Conservation (phyloP, 176 grass and related monocot genomes). For the Pharus latifolius region DNA sequence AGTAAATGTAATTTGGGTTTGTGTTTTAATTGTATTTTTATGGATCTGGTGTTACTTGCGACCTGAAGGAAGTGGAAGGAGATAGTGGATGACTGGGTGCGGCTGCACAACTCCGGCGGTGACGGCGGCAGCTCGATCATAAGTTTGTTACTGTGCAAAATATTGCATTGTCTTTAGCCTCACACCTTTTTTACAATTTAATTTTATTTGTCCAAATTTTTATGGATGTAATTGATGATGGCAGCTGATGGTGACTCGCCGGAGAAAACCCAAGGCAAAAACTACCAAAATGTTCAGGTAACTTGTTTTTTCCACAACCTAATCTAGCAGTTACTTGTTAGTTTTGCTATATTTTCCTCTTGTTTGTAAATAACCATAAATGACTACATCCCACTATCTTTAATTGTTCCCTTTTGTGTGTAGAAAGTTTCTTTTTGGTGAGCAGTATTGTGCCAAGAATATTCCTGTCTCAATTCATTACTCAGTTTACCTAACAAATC, state of each 20-base stretch:
- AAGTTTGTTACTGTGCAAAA: constrained; percentile 13
- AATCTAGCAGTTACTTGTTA: background rate
- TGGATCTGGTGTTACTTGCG: background rate
- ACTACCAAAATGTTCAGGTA: constrained; percentile 24
- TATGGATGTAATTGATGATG: background rate
- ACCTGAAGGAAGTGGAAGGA: constrained; percentile 76
- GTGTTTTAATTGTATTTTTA: background rate
- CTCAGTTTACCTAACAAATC: constrained; percentile 4
- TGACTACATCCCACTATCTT: background rate
- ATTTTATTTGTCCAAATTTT: background rate
- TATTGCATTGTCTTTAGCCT: background rate
- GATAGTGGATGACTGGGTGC: constrained; percentile 54
- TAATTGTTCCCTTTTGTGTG: background rate
- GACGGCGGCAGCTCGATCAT: constrained; percentile 36
- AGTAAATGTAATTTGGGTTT: background rate
- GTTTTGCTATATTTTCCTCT: background rate
- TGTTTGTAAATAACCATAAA: background rate
- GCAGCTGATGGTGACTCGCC: constrained; percentile 82
- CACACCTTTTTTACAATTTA: background rate
- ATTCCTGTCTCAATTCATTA: background rate
- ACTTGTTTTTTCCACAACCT: background rate
- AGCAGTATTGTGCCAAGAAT: background rate
- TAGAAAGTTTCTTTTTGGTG: background rate
- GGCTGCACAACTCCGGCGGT: constrained; percentile 36
- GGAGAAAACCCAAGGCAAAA: constrained; percentile 40